These are phyloP conservation scores for Candida smagusa DNA, from an alignment of 1,139 yeast genomes.

Conservation along the genomic window DNA sequence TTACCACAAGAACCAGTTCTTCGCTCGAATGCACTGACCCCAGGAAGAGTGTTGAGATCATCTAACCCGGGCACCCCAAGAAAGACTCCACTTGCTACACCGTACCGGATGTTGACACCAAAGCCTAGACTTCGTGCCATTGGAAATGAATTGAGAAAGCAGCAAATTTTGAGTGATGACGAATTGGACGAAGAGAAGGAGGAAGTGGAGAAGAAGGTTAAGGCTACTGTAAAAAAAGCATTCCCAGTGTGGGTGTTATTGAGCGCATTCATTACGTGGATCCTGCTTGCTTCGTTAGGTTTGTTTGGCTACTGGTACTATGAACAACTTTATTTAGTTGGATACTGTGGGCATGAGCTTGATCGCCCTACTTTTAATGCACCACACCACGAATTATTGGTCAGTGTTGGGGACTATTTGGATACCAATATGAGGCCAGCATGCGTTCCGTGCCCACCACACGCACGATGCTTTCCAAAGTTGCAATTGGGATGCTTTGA, in stretches of 20 bases:
- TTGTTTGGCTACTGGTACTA: constrained; percentile 56
- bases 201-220: constrained; percentile 2
- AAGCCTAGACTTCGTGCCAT: constrained; percentile 15
- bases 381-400: constrained; percentile 16
- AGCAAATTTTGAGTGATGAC: constrained; percentile 11
- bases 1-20: constrained; percentile 6
- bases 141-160: constrained; percentile 11
- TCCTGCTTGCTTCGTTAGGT: constrained; percentile 23
- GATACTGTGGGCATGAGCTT: constrained; percentile 67
- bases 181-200: constrained; percentile 11
- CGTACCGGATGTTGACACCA: constrained; percentile 9
- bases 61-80: constrained; percentile 12
- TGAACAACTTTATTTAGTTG: constrained; percentile 55
- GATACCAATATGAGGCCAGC: constrained; percentile 49
- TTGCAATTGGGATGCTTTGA: constrained; percentile 65
- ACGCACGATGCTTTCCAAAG: constrained; percentile 69
- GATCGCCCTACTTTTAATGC: constrained; percentile 31
- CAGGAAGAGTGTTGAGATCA: constrained; percentile 9
- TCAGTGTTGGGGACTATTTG: constrained; percentile 28
- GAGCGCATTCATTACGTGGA: constrained; percentile 21
- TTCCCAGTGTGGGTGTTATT: background rate
- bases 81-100: constrained; percentile 7
- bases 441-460: constrained; percentile 77
- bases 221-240: background rate
- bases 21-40: constrained; percentile 9